A percentile compares a stretch with the other conserved stretches of the same genome.
These are phyloP conservation scores for Aureobasidium sp. DNA, from an alignment of 2,329 filamentous ascomycete genomes.

Conservation along the genomic window DNA sequence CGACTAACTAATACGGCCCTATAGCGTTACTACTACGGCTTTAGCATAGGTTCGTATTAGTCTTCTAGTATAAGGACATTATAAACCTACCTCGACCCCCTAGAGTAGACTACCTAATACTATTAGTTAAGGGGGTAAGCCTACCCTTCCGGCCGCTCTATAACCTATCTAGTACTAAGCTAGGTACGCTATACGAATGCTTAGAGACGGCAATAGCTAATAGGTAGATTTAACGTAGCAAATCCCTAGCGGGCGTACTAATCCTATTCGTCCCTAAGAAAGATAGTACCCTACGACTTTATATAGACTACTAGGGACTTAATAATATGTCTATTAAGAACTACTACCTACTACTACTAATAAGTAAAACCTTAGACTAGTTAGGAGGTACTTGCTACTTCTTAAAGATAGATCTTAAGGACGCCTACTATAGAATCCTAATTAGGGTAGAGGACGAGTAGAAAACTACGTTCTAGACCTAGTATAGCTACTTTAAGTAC, in stretches of 20 bases:
- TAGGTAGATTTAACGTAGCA: not conserved
- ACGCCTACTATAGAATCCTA: conserved; percentile 19
- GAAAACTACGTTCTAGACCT: conserved; percentile 18
- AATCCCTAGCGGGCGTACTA: not conserved
- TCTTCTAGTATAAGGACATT: not conserved
- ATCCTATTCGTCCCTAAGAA: conserved; percentile 19
- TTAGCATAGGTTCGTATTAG: too few species aligned
- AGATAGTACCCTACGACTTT: conserved; percentile 18
- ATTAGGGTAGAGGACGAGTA: conserved; percentile 20
- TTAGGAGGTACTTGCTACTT: conserved; percentile 16
- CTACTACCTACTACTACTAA: conserved; percentile 20
- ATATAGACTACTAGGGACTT: conserved; percentile 24
- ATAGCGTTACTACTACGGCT: too few species aligned
- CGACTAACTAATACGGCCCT: too few species aligned
- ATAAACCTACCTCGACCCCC: not conserved
- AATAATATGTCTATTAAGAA: conserved; percentile 28
- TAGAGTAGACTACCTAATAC: not conserved
- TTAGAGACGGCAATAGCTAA: not conserved
- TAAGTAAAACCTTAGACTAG: conserved; percentile 20
- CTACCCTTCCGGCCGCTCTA: not conserved
- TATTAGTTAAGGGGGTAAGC: not conserved
- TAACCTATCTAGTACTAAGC: not conserved
- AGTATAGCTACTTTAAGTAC: conserved; percentile 21
- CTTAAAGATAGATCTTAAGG: conserved; percentile 20
- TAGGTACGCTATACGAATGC: not conserved